phyloP scores from a whole-genome alignment of 2,329 filamentous ascomycete species.

The Aspergillus luchuensis region DNA sequence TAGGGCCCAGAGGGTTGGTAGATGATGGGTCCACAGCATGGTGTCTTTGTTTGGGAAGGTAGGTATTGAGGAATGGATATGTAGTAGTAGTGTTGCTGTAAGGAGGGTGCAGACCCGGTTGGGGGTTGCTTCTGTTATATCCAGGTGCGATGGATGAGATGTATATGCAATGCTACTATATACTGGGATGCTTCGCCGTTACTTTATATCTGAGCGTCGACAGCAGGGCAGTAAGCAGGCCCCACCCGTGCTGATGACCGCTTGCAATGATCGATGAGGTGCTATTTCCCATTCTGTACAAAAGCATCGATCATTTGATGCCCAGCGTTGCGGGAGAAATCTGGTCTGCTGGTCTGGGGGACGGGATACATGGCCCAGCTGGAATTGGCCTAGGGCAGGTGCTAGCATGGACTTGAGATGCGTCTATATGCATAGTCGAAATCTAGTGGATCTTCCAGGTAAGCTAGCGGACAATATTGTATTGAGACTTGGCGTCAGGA shows the following conservation, averaged over 20 bases:
- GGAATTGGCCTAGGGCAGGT: neutral
- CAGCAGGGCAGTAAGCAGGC: neutral
- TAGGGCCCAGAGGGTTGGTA: neutral
- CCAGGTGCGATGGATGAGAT: neutral
- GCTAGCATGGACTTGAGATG: neutral
- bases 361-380: neutral
- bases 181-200: neutral
- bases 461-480: neutral
- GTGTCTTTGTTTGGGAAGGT: neutral
- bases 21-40: neutral
- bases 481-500: neutral
- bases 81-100: neutral
- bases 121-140: neutral
- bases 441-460: neutral
- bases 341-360: neutral
- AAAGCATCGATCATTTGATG: constrained; percentile 5
- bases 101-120: neutral
- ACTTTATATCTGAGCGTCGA: neutral
- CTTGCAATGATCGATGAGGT: neutral
- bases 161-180: neutral
- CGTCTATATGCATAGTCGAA: neutral
- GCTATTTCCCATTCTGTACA: neutral
- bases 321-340: neutral
- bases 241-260: neutral
- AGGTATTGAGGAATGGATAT: neutral